Conservation (phyloP, 2,329 filamentous ascomycete species). For the Emmonsia crescens region DNA sequence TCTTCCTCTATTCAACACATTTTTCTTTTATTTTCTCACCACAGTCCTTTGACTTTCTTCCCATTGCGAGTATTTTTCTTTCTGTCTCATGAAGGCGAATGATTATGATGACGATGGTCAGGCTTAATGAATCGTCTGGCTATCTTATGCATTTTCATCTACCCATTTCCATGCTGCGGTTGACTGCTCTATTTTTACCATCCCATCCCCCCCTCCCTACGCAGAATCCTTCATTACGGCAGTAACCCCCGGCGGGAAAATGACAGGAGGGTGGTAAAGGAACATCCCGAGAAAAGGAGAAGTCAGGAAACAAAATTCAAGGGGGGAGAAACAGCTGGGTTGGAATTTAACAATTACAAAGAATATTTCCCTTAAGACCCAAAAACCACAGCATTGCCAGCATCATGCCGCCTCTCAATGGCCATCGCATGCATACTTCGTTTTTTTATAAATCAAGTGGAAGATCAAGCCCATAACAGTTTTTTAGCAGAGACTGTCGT, state of each 20-base stretch:
- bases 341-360: conserved; percentile 7
- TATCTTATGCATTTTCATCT: background rate
- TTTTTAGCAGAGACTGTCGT: conserved; percentile 39
- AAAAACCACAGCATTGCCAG: conserved; percentile 27
- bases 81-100: background rate
- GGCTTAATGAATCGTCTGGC: background rate
- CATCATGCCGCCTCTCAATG: conserved; percentile 26
- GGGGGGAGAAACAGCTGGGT: background rate
- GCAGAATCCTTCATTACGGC: background rate
- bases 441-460: conserved; percentile 23
- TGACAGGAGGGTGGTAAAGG: background rate
- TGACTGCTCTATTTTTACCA: background rate
- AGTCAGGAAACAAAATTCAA: background rate
- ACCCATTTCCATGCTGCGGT: background rate
- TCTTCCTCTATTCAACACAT: background rate
- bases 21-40: background rate
- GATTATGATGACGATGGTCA: background rate
- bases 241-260: background rate
- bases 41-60: background rate
- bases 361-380: conserved; percentile 2
- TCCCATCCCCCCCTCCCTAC: background rate
- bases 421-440: conserved; percentile 31
- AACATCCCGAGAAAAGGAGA: background rate
- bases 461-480: conserved; percentile 37
- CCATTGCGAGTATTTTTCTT: background rate